phyloP scores from a whole-genome alignment of 1,284 basidiomycete species.

The Schizopora paradoxa region DNA sequence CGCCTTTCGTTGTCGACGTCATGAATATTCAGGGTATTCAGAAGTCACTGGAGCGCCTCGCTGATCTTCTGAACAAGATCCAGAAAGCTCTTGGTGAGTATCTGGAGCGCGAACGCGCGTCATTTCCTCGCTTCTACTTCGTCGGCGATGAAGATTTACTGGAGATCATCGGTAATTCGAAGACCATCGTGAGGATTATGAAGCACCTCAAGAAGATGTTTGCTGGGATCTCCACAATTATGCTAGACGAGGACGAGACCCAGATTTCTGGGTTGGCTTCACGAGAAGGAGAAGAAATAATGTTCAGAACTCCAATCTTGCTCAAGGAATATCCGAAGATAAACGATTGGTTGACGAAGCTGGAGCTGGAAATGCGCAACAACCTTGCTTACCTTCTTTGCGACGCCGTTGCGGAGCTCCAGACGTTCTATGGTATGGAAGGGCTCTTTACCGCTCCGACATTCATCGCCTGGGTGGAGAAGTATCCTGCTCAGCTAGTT shows the following conservation, averaged over 20 bases:
- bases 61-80: constrained; percentile 95
- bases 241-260: constrained; percentile 84
- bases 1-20: constrained; percentile 95
- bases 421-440: constrained; percentile 73
- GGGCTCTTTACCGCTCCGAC: constrained; percentile 51
- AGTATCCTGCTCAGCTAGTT: constrained; percentile 93
- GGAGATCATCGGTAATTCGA: constrained; percentile 99
- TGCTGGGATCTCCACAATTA: constrained; percentile 89
- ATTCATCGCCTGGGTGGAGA: constrained; percentile 88
- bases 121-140: constrained; percentile 99
- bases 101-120: constrained; percentile 92
- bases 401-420: constrained; percentile 74
- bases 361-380: constrained; percentile 93
- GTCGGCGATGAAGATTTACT: constrained; percentile 98
- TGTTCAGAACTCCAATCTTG: constrained; percentile 77
- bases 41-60: constrained; percentile 94
- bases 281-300: constrained; percentile 90
- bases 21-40: constrained; percentile 95
- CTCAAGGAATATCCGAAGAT: constrained; percentile 95
- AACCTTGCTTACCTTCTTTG: constrained; percentile 83
- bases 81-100: constrained; percentile 99
- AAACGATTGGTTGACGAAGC: constrained; percentile 95
- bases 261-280: constrained; percentile 90
- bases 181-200: constrained; percentile 95
- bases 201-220: constrained; percentile 99